phyloP scores from a whole-genome alignment of 257 asterid species.

The Leptodermis oblonga region DNA sequence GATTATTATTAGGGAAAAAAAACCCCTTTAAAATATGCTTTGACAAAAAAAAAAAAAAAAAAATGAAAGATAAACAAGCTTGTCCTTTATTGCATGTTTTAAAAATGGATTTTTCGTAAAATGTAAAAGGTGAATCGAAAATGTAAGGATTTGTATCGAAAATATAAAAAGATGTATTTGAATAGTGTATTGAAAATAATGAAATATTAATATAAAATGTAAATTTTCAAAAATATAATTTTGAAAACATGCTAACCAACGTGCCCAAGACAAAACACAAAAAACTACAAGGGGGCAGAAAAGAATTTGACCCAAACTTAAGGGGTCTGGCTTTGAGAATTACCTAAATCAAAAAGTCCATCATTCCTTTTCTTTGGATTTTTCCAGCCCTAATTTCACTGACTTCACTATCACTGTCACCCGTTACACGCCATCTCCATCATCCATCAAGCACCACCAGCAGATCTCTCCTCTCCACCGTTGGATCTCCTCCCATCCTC shows the following conservation, averaged over 20 bases:
- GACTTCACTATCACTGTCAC: conserved; percentile 22
- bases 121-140: too few species aligned
- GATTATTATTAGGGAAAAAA: too few species aligned
- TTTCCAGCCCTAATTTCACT: conserved; percentile 20
- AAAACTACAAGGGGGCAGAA: neutral
- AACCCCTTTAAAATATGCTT: too few species aligned
- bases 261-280: neutral
- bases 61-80: too few species aligned
- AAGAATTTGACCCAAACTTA: neutral
- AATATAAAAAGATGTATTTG: too few species aligned
- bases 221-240: too few species aligned
- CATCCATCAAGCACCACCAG: neutral
- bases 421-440: neutral
- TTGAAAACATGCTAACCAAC: neutral
- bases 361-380: conserved; percentile 21
- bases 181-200: too few species aligned
- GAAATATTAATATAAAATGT: too few species aligned
- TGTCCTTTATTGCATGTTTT: too few species aligned
- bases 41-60: too few species aligned
- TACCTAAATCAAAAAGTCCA: neutral
- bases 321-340: conserved; percentile 3
- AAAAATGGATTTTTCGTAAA: too few species aligned
- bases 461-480: conserved; percentile 17
- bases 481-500: conserved; percentile 22
- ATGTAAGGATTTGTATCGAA: too few species aligned